Evolutionary conservation across 495 filamentous ascomycete species (phyloP).

Genomic region (Talaromyces borbonicus): DNA sequence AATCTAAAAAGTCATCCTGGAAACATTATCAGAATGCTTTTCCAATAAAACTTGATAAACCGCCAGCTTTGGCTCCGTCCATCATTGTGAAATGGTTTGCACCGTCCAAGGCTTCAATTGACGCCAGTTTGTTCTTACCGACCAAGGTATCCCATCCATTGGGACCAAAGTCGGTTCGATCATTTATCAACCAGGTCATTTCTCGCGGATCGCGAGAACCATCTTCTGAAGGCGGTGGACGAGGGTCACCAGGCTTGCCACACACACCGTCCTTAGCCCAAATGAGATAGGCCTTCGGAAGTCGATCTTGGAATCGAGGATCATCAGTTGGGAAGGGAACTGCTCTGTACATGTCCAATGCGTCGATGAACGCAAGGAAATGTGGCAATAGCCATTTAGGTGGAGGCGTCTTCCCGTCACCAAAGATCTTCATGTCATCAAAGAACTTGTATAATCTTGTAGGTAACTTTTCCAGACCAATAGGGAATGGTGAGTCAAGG

Average conservation of each 20-base stretch:
- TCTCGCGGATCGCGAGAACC: constrained; percentile 43
- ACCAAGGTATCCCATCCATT: constrained; percentile 74
- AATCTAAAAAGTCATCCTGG: not conserved
- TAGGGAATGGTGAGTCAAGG: constrained; percentile 74
- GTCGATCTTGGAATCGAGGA: constrained; percentile 30
- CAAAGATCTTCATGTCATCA: constrained; percentile 69
- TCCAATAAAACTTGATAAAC: constrained; percentile 3
- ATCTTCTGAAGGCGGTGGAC: constrained; percentile 58
- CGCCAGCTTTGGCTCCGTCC: constrained; percentile 4
- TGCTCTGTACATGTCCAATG: constrained; percentile 62
- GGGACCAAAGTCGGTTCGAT: constrained; percentile 66
- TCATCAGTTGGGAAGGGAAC: constrained; percentile 28
- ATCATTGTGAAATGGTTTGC: constrained; percentile 10
- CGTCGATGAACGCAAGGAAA: constrained; percentile 67
- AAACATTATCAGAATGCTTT: not conserved
- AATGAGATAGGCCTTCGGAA: constrained; percentile 56
- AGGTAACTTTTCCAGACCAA: constrained; percentile 69
- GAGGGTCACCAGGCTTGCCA: constrained; percentile 55
- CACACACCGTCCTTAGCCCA: constrained; percentile 81
- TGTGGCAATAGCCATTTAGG: constrained; percentile 77
- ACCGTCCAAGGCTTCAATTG: not conserved
- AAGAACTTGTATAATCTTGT: constrained; percentile 70
- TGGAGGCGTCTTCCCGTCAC: constrained; percentile 49
- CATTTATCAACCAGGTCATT: constrained; percentile 70
- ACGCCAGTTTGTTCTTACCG: constrained; percentile 49